Conservation (phyloP, 2,329 filamentous ascomycete genomes). For the Hypoxylon sp. region DNA sequence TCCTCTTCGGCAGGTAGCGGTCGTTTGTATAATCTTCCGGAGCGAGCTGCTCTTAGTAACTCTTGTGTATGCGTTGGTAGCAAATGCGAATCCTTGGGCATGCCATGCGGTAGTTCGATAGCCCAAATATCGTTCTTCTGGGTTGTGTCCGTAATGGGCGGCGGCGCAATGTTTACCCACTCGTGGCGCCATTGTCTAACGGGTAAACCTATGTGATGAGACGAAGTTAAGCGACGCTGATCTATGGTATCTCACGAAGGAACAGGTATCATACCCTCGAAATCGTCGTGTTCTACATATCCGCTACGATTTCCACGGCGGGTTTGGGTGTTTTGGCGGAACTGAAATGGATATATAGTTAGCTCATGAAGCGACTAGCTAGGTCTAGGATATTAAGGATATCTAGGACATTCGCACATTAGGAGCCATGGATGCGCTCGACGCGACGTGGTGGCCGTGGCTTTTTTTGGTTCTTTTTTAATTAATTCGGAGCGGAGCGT, state of each 20-base stretch:
- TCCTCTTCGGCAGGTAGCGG: constrained; percentile 72
- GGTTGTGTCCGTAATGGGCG: constrained; percentile 70
- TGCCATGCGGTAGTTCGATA: constrained; percentile 78
- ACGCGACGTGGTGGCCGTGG: constrained; percentile 11
- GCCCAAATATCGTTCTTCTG: constrained; percentile 77
- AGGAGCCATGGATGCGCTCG: constrained; percentile 42
- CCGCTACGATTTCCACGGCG: constrained; percentile 67
- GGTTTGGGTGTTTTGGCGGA: constrained; percentile 57
- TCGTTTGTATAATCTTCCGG: constrained; percentile 80
- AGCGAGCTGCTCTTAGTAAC: constrained; percentile 82
- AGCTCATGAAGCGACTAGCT: constrained; percentile 10
- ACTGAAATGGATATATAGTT: constrained; percentile 34
- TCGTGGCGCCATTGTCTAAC: constrained; percentile 90
- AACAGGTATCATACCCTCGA: constrained; percentile 60
- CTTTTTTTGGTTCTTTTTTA: not conserved
- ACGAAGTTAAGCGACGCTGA: constrained; percentile 1
- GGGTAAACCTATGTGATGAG: constrained; percentile 72
- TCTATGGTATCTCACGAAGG: not conserved
- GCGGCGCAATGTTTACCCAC: constrained; percentile 74
- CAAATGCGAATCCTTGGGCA: constrained; percentile 87
- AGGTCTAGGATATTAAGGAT: not conserved
- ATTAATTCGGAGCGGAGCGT: not conserved
- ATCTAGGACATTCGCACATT: constrained; percentile 38
- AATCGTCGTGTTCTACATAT: constrained; percentile 71
- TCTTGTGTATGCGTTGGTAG: constrained; percentile 84